Conservation (phyloP, 2,329 filamentous ascomycete species). For the Colletotrichum acutatum region DNA sequence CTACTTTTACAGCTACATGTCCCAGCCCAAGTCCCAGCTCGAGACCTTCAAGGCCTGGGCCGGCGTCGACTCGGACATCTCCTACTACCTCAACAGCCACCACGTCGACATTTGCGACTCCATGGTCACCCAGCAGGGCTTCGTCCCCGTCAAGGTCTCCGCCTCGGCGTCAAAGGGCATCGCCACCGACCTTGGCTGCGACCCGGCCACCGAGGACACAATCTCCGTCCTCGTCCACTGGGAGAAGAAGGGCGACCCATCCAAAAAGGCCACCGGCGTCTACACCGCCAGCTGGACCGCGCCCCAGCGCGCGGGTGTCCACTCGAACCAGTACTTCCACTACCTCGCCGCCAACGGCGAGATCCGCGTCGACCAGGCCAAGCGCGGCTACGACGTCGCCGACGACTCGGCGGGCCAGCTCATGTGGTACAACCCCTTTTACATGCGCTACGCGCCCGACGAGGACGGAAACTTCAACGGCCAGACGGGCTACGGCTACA, state of each 20-base stretch:
- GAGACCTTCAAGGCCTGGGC: constrained; percentile 97
- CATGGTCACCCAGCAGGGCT: constrained; percentile 82
- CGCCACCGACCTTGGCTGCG: constrained; percentile 82
- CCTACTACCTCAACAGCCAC: constrained; percentile 95
- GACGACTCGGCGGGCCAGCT: constrained; percentile 78
- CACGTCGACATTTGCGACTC: constrained; percentile 93
- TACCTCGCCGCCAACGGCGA: constrained; percentile 89
- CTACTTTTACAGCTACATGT: constrained; percentile 99
- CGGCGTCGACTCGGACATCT: constrained; percentile 91
- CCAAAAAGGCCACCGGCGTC: constrained; percentile 83
- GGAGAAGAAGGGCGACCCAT: constrained; percentile 76
- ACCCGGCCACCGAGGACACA: constrained; percentile 86
- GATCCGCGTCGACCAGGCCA: constrained; percentile 90
- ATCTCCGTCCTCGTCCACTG: constrained; percentile 92
- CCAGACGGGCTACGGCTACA: constrained; percentile 91
- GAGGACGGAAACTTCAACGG: constrained; percentile 95
- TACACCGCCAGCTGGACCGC: constrained; percentile 97
- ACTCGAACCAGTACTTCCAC: constrained; percentile 97
- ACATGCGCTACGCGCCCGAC: constrained; percentile 94
- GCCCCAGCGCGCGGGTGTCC: constrained; percentile 91
- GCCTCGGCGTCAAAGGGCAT: constrained; percentile 83
- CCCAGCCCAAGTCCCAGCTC: constrained; percentile 88
- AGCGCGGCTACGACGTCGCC: constrained; percentile 94
- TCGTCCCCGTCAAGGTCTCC: constrained; percentile 81
- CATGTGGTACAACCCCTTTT: constrained; percentile 93